phyloP scores from a whole-genome alignment of 1,284 basidiomycete genomes.

The Boletellus deceptivus region DNA sequence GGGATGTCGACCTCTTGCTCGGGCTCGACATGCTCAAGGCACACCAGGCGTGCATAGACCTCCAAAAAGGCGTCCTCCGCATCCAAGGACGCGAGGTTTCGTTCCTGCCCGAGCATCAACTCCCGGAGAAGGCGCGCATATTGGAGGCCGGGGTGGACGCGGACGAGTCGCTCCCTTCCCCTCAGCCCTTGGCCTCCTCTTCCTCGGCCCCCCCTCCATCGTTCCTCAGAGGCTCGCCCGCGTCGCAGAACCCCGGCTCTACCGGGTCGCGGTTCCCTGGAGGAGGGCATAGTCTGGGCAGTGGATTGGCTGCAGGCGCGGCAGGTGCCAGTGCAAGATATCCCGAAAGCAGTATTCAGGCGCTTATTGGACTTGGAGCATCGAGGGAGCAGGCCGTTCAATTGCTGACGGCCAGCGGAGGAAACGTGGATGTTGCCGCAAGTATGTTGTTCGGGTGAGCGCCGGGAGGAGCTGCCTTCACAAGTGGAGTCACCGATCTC shows the following conservation, averaged over 20 bases:
- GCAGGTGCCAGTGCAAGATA: constrained; percentile 30
- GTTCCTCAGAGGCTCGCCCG: constrained; percentile 9
- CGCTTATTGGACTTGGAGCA: constrained; percentile 75
- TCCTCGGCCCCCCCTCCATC: constrained; percentile 9
- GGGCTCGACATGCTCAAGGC: constrained; percentile 99
- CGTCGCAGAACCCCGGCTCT: constrained; percentile 9
- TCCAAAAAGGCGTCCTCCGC: constrained; percentile 82
- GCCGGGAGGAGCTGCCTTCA: background rate
- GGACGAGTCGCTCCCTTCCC: constrained; percentile 20
- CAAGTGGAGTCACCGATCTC: background rate
- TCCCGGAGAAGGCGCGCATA: constrained; percentile 76
- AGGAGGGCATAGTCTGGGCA: constrained; percentile 52
- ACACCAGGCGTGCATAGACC: constrained; percentile 94
- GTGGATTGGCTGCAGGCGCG: constrained; percentile 21
- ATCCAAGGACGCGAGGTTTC: constrained; percentile 85
- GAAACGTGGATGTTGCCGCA: constrained; percentile 87
- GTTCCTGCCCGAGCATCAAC: constrained; percentile 93
- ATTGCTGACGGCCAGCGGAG: constrained; percentile 75
- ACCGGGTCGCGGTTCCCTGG: constrained; percentile 53
- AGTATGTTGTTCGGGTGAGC: constrained; percentile 72
- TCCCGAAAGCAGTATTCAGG: constrained; percentile 52
- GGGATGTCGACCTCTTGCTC: constrained; percentile 89
- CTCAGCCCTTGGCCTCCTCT: constrained; percentile 1
- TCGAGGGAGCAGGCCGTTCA: constrained; percentile 73
- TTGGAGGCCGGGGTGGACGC: constrained; percentile 33